Evolutionary conservation across 495 filamentous ascomycete species (phyloP).

Genomic region (Penicillium flavigenum): DNA sequence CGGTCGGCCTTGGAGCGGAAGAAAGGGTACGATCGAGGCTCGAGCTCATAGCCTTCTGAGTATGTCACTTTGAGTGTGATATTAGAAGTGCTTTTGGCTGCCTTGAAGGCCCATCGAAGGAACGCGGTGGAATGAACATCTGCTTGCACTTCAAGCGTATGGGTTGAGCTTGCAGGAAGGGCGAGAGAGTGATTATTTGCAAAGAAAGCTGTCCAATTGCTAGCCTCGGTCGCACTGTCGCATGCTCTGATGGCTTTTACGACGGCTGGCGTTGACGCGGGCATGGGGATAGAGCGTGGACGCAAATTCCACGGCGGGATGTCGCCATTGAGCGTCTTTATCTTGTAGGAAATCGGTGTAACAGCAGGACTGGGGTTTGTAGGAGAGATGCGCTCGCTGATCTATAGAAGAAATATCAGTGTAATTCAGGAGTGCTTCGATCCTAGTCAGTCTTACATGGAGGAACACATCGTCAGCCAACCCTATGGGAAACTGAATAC

Average conservation of each 20-base stretch:
- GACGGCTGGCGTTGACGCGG: slow-evolving; percentile 20
- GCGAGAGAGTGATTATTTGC: slow-evolving; percentile 6
- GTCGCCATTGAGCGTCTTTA: slow-evolving; percentile 38
- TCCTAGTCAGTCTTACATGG: slow-evolving; percentile 29
- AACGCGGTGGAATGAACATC: slow-evolving; percentile 41
- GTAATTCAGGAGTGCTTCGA: neutral
- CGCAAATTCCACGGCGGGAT: slow-evolving; percentile 36
- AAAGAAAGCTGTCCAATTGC: slow-evolving; percentile 26
- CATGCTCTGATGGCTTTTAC: slow-evolving; percentile 27
- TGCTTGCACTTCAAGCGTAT: slow-evolving; percentile 38
- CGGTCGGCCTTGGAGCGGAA: slow-evolving; percentile 39
- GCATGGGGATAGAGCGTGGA: slow-evolving; percentile 37
- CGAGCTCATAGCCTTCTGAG: slow-evolving; percentile 42
- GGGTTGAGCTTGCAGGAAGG: slow-evolving; percentile 24
- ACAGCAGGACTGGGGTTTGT: neutral
- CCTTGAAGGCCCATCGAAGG: slow-evolving; percentile 33
- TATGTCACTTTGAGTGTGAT: slow-evolving; percentile 36
- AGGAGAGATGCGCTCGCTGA: slow-evolving; percentile 36
- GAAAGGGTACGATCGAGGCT: slow-evolving; percentile 40
- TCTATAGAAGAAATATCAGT: slow-evolving; percentile 21
- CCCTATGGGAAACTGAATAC: slow-evolving; percentile 34
- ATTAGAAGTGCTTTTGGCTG: slow-evolving; percentile 13
- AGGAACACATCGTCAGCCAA: slow-evolving; percentile 40
- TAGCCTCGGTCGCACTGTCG: slow-evolving; percentile 17
- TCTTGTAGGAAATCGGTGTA: slow-evolving; percentile 26